Conservation (phyloP, 441 rosid species). For the Syzygium malaccense region DNA sequence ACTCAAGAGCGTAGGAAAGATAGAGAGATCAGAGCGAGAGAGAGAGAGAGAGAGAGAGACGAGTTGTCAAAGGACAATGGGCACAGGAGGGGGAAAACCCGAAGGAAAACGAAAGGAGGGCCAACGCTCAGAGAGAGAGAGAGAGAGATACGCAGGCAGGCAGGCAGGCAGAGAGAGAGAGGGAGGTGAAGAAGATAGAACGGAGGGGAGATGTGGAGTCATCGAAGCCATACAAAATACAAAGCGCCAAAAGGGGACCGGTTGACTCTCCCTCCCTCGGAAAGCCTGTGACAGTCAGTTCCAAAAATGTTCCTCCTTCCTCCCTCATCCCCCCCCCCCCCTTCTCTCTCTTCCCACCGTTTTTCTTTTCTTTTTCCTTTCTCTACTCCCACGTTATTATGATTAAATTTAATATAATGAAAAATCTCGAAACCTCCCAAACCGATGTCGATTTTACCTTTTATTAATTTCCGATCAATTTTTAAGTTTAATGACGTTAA, state of each 20-base stretch:
- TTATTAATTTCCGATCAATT: too few species aligned
- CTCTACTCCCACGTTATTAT: background rate
- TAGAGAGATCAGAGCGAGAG: background rate
- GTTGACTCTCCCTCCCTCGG: conserved; percentile 47
- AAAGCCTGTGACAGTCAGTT: conserved; percentile 22
- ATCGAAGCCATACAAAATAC: conserved; percentile 71
- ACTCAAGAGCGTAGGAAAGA: conserved; percentile 3
- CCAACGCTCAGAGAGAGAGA: background rate
- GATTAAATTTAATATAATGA: fast-evolving
- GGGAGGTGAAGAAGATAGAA: conserved; percentile 15
- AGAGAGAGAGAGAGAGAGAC: background rate
- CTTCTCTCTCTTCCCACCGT: background rate
- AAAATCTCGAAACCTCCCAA: too few species aligned
- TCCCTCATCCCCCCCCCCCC: background rate
- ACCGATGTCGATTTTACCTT: fast-evolving
- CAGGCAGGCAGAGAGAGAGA: background rate
- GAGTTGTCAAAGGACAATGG: background rate
- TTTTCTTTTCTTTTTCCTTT: too few species aligned
- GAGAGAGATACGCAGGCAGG: background rate
- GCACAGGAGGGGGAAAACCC: background rate
- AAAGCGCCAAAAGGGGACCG: conserved; percentile 32
- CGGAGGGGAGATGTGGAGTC: conserved; percentile 41
- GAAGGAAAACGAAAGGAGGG: background rate
- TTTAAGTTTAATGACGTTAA: fast-evolving
- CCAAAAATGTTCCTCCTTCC: background rate